Percentiles rank a stretch among this genome's conserved stretches.
These are phyloP conservation scores for Pseudonitzschia multistriata DNA, from an alignment of 108 stramenopile species.

Conservation along the genomic window DNA sequence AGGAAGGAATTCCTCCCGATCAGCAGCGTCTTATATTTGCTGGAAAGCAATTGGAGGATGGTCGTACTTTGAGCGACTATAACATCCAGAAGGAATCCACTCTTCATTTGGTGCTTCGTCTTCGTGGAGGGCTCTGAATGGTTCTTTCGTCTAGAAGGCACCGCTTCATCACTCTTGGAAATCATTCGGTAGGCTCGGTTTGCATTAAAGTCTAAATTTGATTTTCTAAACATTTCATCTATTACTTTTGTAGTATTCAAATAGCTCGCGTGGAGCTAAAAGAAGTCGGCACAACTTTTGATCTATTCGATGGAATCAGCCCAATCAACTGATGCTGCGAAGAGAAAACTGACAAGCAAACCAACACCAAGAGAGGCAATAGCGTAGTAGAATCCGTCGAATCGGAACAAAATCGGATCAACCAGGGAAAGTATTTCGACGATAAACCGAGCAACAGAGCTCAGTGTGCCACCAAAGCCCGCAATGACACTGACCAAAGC, in stretches of 20 bases:
- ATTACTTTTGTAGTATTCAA: no score
- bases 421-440: slow-evolving; percentile 67
- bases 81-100: slow-evolving; percentile 84
- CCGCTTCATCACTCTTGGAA: no score
- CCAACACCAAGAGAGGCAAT: slow-evolving; percentile 61
- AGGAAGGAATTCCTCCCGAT: slow-evolving; percentile 92
- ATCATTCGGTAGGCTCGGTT: no score
- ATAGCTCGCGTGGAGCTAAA: no score
- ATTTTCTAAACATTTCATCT: no score
- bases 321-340: slow-evolving; percentile 73
- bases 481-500: slow-evolving; percentile 70
- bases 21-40: slow-evolving; percentile 90
- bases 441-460: slow-evolving; percentile 71
- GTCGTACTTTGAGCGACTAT: slow-evolving; percentile 91
- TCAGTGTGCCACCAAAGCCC: slow-evolving; percentile 76
- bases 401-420: slow-evolving; percentile 79
- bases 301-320: slow-evolving; percentile 52
- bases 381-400: slow-evolving; percentile 74
- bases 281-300: no score
- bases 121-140: slow-evolving; percentile 75
- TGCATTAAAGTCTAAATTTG: background rate
- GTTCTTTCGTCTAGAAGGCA: slow-evolving; percentile 40
- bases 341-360: slow-evolving; percentile 62
- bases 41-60: slow-evolving; percentile 99
- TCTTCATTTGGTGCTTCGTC: slow-evolving; percentile 83